Evolutionary conservation across 2,329 filamentous ascomycete species (phyloP).

Genomic region (Xylariaceae sp.): DNA sequence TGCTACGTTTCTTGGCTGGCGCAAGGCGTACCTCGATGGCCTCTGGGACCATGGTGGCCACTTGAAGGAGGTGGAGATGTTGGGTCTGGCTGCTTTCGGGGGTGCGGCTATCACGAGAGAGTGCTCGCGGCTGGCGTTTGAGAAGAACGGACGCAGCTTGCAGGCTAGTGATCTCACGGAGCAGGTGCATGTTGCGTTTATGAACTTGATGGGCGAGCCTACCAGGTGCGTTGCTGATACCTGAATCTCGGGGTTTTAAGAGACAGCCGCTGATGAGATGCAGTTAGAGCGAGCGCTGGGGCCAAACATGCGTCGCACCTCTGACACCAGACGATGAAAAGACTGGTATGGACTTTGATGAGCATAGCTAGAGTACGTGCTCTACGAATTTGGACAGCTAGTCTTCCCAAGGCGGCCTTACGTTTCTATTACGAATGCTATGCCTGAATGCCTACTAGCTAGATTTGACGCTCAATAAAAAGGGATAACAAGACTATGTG

Average conservation of each 20-base stretch:
- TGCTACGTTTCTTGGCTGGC: constrained; percentile 84
- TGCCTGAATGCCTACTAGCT: too few species aligned
- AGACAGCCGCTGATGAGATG: background rate
- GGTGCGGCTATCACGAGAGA: constrained; percentile 84
- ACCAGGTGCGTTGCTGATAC: constrained; percentile 8
- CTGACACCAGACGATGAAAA: too few species aligned
- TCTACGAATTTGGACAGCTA: too few species aligned
- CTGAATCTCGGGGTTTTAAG: background rate
- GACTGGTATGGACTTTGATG: too few species aligned
- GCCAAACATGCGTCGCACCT: background rate
- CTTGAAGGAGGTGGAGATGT: constrained; percentile 52
- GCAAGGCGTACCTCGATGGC: constrained; percentile 77
- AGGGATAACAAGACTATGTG: too few species aligned
- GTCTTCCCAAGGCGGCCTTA: too few species aligned
- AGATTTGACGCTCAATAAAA: too few species aligned
- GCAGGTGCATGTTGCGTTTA: constrained; percentile 78
- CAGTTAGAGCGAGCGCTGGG: background rate
- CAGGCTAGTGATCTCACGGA: constrained; percentile 93
- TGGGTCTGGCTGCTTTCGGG: constrained; percentile 78
- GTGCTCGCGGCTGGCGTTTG: constrained; percentile 82
- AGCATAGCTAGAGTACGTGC: too few species aligned
- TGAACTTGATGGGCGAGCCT: constrained; percentile 71
- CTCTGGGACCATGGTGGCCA: constrained; percentile 65
- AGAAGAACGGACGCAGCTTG: constrained; percentile 77
- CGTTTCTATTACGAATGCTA: too few species aligned